Percentiles rank a stretch among this genome's conserved stretches.
Evolutionary conservation across 768 basidiomycete species (phyloP).

Genomic region (Butyriboletus loyo): DNA sequence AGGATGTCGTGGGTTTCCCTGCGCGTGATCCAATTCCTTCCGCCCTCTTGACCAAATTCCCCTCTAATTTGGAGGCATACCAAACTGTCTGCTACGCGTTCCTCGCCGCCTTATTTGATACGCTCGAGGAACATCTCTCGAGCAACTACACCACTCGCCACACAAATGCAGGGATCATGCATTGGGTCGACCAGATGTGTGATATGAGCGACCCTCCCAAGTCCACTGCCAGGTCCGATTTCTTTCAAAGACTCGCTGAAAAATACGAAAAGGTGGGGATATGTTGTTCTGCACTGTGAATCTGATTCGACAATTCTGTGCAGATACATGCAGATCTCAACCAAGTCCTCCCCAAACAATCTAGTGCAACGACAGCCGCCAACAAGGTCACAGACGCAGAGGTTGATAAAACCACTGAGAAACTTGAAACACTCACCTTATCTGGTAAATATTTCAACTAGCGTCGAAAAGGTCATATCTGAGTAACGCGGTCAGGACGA

Average conservation of each 20-base stretch:
- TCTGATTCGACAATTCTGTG: neutral
- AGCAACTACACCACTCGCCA: neutral
- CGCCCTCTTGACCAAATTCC: constrained; percentile 7
- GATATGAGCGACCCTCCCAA: neutral
- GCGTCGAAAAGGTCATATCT: neutral
- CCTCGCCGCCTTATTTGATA: constrained; percentile 14
- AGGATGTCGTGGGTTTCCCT: constrained; percentile 10
- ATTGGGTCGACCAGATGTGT: constrained; percentile 4
- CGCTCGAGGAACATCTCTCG: neutral
- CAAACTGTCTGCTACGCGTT: constrained; percentile 5
- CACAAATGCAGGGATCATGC: neutral
- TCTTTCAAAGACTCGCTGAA: neutral
- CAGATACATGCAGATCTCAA: neutral
- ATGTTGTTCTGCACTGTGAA: too few relatives aligned
- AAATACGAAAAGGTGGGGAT: neutral
- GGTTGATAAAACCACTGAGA: neutral
- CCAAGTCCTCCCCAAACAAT: neutral
- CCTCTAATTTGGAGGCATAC: neutral
- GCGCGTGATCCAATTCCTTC: constrained; percentile 12
- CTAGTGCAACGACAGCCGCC: too few relatives aligned
- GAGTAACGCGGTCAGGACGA: neutral
- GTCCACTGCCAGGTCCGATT: neutral
- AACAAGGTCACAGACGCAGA: too few relatives aligned
- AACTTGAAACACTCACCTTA: neutral
- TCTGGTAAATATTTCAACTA: neutral